A percentile compares a stretch with the other conserved stretches of the same genome.
Evolutionary conservation across 805 yeast species (phyloP).

Genomic region (Starmerella etchellsii): DNA sequence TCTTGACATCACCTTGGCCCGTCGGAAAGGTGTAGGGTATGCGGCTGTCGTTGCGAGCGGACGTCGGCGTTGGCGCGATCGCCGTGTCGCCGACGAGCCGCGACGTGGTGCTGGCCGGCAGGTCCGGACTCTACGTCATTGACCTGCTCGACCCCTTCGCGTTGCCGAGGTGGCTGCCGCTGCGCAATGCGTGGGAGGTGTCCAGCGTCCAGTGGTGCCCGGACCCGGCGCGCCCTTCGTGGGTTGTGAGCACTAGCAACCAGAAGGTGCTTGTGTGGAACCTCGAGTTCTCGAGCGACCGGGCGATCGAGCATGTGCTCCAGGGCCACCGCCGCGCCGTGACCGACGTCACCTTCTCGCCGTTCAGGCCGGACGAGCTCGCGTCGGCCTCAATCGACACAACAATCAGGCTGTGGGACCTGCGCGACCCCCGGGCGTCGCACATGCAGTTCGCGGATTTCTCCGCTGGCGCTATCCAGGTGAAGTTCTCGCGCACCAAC

Average conservation of each 20-base stretch:
- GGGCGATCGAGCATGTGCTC: constrained; percentile 73
- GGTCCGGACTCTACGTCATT: constrained; percentile 74
- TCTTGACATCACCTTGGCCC: too few species aligned
- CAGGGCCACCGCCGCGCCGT: constrained; percentile 90
- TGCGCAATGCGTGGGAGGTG: constrained; percentile 92
- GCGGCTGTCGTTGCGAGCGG: constrained; percentile 71
- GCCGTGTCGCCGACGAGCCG: constrained; percentile 80
- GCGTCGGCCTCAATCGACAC: constrained; percentile 94
- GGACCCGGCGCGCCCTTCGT: constrained; percentile 65
- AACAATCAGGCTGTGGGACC: constrained; percentile 78
- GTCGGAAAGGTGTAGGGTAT: too few species aligned
- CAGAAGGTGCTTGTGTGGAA: constrained; percentile 96
- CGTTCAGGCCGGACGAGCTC: constrained; percentile 66
- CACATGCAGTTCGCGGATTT: constrained; percentile 72
- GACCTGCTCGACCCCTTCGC: constrained; percentile 92
- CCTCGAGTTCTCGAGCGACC: constrained; percentile 50
- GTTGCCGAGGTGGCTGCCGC: constrained; percentile 88
- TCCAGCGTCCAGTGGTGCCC: constrained; percentile 99
- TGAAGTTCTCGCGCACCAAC: constrained; percentile 76
- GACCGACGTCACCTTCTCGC: constrained; percentile 89
- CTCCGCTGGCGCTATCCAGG: constrained; percentile 90
- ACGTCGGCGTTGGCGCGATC: constrained; percentile 85
- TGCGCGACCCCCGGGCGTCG: constrained; percentile 24
- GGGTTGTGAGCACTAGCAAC: constrained; percentile 90
- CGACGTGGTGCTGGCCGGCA: constrained; percentile 83